A percentile compares a stretch with the other conserved stretches of the same genome.
Conservation (phyloP, 495 filamentous ascomycete species). For the Penicillium angulare region DNA sequence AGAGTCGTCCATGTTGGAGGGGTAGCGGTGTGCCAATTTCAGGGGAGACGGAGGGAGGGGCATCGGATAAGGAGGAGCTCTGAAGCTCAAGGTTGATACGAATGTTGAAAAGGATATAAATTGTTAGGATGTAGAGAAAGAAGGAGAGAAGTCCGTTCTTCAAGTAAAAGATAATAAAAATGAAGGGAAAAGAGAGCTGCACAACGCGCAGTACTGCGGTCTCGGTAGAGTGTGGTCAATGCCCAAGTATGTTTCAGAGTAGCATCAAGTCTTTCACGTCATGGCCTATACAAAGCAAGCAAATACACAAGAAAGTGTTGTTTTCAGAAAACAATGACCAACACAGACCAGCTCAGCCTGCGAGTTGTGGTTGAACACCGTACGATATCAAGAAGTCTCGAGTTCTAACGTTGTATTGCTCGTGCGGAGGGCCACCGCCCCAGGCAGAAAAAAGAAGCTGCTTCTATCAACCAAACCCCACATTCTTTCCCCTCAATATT, state of each 20-base stretch:
- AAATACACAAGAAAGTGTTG: neutral
- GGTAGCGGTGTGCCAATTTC: constrained; percentile 60
- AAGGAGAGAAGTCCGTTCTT: neutral
- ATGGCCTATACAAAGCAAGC: neutral
- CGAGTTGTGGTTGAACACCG: neutral
- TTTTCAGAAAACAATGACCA: neutral
- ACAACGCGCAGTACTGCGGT: constrained; percentile 10
- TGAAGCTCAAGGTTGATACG: neutral
- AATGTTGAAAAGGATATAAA: neutral
- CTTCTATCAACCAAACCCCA: constrained; percentile 2
- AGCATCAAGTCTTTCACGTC: neutral
- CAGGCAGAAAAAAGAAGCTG: constrained; percentile 11
- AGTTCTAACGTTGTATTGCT: neutral
- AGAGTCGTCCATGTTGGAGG: constrained; percentile 56
- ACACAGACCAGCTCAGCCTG: neutral
- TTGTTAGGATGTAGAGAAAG: neutral
- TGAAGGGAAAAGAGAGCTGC: constrained; percentile 2
- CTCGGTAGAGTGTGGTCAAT: neutral
- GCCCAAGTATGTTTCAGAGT: neutral
- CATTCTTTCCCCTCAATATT: constrained; percentile 6
- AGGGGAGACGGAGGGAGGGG: constrained; percentile 58
- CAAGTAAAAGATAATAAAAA: neutral
- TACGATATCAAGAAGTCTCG: neutral
- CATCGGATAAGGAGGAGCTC: constrained; percentile 13
- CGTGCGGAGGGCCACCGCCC: neutral